These are phyloP conservation scores for Ophidiomyces ophidiicola DNA, from an alignment of 2,329 filamentous ascomycete genomes.

Conservation along the genomic window DNA sequence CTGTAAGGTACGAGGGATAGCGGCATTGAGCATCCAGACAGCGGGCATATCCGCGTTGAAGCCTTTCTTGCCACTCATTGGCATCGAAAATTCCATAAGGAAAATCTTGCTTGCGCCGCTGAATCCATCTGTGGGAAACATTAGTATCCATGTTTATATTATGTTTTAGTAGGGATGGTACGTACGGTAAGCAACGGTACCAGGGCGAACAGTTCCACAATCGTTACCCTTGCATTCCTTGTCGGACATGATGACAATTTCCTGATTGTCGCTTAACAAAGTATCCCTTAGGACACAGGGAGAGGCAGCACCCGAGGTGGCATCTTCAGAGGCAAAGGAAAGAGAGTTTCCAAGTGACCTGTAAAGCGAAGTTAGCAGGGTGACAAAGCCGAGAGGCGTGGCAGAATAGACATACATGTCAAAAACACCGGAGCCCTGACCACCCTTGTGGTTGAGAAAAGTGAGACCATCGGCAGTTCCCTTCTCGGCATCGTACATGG, in stretches of 20 bases:
- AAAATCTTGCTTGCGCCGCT: slow-evolving; percentile 58
- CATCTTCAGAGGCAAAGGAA: slow-evolving; percentile 41
- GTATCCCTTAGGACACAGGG: slow-evolving; percentile 41
- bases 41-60: slow-evolving; percentile 57
- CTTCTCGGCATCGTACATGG: slow-evolving; percentile 37
- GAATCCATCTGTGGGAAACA: slow-evolving; percentile 45
- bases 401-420: slow-evolving; percentile 32
- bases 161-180: slow-evolving; percentile 4
- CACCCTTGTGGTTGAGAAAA: slow-evolving; percentile 49
- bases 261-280: slow-evolving; percentile 38
- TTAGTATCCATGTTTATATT: background rate
- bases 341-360: slow-evolving; percentile 45
- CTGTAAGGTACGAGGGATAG: slow-evolving; percentile 57
- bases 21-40: slow-evolving; percentile 62
- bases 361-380: slow-evolving; percentile 16
- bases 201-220: slow-evolving; percentile 40
- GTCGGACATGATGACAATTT: slow-evolving; percentile 43
- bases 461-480: slow-evolving; percentile 41
- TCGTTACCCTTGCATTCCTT: slow-evolving; percentile 36
- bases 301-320: slow-evolving; percentile 35
- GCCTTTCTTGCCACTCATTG: slow-evolving; percentile 40
- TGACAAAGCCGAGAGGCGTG: background rate
- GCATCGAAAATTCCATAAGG: slow-evolving; percentile 63
- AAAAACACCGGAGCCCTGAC: slow-evolving; percentile 43
- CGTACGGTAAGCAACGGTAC: slow-evolving; percentile 41